phyloP scores from a whole-genome alignment of 1,284 basidiomycete species.

The Sporisorium graminicola region DNA sequence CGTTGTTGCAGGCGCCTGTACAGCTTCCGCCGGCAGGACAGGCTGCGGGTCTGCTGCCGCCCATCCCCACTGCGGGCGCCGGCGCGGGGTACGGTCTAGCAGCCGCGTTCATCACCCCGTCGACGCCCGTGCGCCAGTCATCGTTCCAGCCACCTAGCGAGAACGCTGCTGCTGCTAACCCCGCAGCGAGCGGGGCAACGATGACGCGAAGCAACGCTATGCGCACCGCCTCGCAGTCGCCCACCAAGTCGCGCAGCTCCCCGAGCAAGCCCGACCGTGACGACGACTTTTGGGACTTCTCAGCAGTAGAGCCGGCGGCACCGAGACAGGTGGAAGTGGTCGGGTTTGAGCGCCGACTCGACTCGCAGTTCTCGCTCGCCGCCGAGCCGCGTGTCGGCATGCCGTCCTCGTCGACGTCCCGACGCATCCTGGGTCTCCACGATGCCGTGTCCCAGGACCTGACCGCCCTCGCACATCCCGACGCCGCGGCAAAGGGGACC shows the following conservation, averaged over 20 bases:
- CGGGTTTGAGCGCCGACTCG: slow-evolving; percentile 10
- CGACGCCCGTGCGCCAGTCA: slow-evolving; percentile 12
- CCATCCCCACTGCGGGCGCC: slow-evolving; percentile 1
- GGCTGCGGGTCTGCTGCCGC: not conserved
- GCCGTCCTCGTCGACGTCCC: slow-evolving; percentile 22
- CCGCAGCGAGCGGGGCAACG: not conserved
- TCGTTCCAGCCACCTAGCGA: slow-evolving; percentile 4
- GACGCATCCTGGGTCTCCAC: slow-evolving; percentile 19
- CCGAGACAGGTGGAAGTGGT: slow-evolving; percentile 14
- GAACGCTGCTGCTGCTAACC: not conserved
- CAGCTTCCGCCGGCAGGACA: not conserved
- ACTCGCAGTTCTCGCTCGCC: slow-evolving; percentile 30
- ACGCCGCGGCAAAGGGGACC: too few relatives aligned
- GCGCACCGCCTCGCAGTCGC: slow-evolving; percentile 11
- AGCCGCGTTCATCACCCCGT: slow-evolving; percentile 20
- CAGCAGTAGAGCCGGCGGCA: not conserved
- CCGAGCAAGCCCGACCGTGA: not conserved
- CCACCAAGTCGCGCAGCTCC: slow-evolving; percentile 10
- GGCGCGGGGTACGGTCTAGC: slow-evolving; percentile 22
- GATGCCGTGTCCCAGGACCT: slow-evolving; percentile 24
- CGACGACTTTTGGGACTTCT: slow-evolving; percentile 23
- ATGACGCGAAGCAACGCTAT: slow-evolving; percentile 19
- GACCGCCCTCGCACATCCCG: too few relatives aligned
- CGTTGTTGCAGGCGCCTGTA: slow-evolving; percentile 5
- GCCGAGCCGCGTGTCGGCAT: slow-evolving; percentile 3